Percentiles rank a stretch among this genome's conserved stretches.
Evolutionary conservation across 23 red algal species (phyloP).

Genomic region (Pyropia yezoensis): DNA sequence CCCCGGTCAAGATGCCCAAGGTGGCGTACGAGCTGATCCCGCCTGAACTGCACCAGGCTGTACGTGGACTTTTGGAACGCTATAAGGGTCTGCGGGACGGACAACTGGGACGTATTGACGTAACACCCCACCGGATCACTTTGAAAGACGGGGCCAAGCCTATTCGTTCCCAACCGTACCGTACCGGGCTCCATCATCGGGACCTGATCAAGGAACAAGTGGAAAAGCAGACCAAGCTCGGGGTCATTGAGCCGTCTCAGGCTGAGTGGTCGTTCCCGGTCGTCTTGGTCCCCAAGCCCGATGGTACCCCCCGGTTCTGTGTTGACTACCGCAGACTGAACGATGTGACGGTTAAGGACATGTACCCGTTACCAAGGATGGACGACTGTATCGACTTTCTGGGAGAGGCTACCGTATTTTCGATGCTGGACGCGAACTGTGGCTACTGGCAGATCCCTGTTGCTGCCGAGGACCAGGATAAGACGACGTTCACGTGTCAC

Average conservation of each 20-base stretch:
- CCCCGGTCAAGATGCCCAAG: no score
- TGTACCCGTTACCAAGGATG: constrained; percentile 6
- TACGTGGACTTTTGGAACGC: no score
- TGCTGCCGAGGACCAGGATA: neutral
- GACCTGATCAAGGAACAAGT: neutral
- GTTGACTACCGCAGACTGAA: constrained; percentile 10
- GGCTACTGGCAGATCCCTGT: constrained; percentile 7
- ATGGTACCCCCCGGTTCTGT: constrained; percentile 9
- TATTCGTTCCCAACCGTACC: constrained; percentile 3
- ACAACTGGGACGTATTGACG: no score
- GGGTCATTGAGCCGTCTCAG: constrained; percentile 10
- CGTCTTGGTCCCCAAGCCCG: constrained; percentile 13
- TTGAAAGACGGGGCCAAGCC: no score
- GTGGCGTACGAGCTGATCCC: no score
- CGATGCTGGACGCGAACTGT: neutral
- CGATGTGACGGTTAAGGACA: neutral
- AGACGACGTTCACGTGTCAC: constrained; percentile 17
- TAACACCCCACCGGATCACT: no score
- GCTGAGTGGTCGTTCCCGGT: constrained; percentile 8
- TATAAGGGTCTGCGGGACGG: no score
- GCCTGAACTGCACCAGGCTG: no score
- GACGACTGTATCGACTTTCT: constrained; percentile 15
- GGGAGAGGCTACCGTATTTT: neutral
- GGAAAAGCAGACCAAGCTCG: neutral
- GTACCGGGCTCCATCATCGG: neutral